A percentile compares a stretch with the other conserved stretches of the same genome.
Evolutionary conservation across 2,329 filamentous ascomycete genomes (phyloP).

Genomic region (Epichloe bromicola): DNA sequence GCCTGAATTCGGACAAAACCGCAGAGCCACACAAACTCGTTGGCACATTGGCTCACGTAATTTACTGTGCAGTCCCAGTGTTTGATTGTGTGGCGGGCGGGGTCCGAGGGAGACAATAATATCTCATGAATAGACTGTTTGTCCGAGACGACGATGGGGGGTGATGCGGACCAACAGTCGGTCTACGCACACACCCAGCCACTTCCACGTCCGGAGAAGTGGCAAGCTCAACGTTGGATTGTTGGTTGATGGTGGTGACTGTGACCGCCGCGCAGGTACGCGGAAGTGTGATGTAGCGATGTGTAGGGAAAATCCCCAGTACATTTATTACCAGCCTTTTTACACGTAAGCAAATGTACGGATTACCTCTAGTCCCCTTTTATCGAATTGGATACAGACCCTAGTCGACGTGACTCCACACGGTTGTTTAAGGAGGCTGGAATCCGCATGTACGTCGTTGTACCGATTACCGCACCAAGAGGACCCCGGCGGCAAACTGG

Average conservation of each 20-base stretch:
- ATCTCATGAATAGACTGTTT: background rate
- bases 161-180: background rate
- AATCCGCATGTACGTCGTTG: too few species aligned
- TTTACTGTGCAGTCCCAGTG: background rate
- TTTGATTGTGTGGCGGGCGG: background rate
- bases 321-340: too few species aligned
- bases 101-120: background rate
- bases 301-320: too few species aligned
- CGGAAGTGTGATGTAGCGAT: too few species aligned
- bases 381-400: too few species aligned
- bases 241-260: background rate
- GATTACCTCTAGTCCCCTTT: too few species aligned
- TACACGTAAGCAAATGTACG: too few species aligned
- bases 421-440: too few species aligned
- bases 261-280: too few species aligned
- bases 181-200: background rate
- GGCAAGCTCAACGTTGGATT: background rate
- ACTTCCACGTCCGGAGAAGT: background rate
- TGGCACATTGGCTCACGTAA: background rate
- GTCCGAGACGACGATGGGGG: background rate
- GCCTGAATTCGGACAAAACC: background rate
- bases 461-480: too few species aligned
- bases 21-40: background rate
- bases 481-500: too few species aligned
- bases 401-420: too few species aligned